Percentiles rank a stretch among this genome's conserved stretches.
Conservation (phyloP, 495 filamentous ascomycete genomes). For the Hypoxylon lenormandii region DNA sequence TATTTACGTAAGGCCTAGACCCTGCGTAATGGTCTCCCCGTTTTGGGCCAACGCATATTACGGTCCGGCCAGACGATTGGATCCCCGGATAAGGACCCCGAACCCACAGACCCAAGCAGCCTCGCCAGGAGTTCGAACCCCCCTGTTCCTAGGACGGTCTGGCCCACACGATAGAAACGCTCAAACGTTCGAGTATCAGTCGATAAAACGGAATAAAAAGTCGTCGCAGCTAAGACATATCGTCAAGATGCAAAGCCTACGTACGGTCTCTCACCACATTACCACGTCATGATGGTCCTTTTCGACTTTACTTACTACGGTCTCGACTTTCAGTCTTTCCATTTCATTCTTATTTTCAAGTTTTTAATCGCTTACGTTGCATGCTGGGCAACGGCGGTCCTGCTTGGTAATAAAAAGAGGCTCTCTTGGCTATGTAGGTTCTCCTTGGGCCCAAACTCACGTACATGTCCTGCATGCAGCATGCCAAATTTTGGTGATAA, state of each 20-base stretch:
- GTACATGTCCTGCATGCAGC: slow-evolving; percentile 20
- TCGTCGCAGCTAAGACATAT: slow-evolving; percentile 2
- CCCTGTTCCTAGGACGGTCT: slow-evolving; percentile 31
- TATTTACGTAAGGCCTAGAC: slow-evolving; percentile 24
- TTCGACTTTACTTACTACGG: no score
- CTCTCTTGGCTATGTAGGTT: no score
- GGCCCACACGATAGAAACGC: slow-evolving; percentile 15
- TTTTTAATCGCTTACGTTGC: slow-evolving; percentile 9
- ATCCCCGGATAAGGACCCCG: slow-evolving; percentile 32
- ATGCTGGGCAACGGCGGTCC: slow-evolving; percentile 9
- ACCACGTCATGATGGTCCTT: slow-evolving; percentile 26
- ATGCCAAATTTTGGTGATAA: slow-evolving; percentile 14
- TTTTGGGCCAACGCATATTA: slow-evolving; percentile 12
- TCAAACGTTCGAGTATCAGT: slow-evolving; percentile 45
- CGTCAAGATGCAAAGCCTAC: neutral
- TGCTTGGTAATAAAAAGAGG: neutral
- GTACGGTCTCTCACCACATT: slow-evolving; percentile 8
- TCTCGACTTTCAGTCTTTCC: no score
- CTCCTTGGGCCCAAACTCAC: slow-evolving; percentile 8
- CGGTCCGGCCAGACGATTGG: slow-evolving; percentile 18
- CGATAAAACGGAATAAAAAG: slow-evolving; percentile 24
- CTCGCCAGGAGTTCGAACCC: slow-evolving; percentile 16
- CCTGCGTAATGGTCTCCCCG: slow-evolving; percentile 22
- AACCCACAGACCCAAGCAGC: slow-evolving; percentile 36
- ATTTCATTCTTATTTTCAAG: slow-evolving; percentile 10